These are phyloP conservation scores for Inga leiocalycina DNA, from an alignment of 306 rosid species.

Conservation along the genomic window DNA sequence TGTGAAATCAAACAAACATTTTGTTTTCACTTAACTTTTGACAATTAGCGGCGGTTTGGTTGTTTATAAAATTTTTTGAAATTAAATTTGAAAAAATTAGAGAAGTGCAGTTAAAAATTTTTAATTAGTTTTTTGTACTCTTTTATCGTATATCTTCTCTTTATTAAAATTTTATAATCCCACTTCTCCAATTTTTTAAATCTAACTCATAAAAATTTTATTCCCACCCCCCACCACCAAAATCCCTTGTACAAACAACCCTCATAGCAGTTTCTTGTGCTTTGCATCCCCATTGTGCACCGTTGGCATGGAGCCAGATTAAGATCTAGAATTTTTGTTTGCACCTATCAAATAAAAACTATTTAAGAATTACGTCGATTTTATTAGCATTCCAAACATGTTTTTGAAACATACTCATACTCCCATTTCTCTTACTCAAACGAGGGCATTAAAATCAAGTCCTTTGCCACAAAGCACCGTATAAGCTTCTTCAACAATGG, in stretches of 20 bases:
- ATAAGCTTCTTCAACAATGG: conserved; percentile 11
- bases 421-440: background rate
- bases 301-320: background rate
- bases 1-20: too few relatives aligned
- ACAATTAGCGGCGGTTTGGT: too few relatives aligned
- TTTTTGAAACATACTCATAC: background rate
- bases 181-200: too few relatives aligned
- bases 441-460: background rate
- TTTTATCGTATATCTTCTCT: too few relatives aligned
- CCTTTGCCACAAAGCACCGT: background rate
- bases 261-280: background rate
- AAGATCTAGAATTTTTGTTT: background rate
- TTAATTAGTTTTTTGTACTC: too few relatives aligned
- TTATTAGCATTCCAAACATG: background rate
- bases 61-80: too few relatives aligned
- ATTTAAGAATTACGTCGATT: background rate
- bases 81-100: too few relatives aligned
- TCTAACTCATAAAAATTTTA: too few relatives aligned
- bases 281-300: background rate
- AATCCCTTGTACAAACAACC: too few relatives aligned
- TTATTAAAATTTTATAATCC: too few relatives aligned
- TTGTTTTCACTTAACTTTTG: background rate
- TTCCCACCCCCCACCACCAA: too few relatives aligned
- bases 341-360: background rate
- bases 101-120: too few relatives aligned